phyloP scores from a whole-genome alignment of 1,139 yeast species.

The Blastobotrys indianensis region DNA sequence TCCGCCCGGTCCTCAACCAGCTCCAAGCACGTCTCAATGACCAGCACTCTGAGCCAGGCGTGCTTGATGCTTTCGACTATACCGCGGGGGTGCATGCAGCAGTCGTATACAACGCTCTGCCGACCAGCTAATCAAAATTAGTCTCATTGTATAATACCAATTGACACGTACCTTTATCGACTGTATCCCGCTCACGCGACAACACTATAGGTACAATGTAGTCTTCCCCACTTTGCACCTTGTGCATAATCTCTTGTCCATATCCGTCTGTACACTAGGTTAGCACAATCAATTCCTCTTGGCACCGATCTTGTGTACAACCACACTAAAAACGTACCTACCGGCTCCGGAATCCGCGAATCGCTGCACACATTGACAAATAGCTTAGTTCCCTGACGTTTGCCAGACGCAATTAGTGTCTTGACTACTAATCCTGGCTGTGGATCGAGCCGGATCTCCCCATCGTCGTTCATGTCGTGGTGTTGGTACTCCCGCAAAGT shows the following conservation, averaged over 20 bases:
- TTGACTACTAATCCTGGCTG: conserved; percentile 62
- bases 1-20: conserved; percentile 29
- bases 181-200: conserved; percentile 46
- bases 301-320: not conserved
- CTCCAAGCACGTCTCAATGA: conserved; percentile 41
- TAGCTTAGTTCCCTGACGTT: conserved; percentile 49
- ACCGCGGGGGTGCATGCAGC: conserved; percentile 41
- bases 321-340: not conserved
- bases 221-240: conserved; percentile 59
- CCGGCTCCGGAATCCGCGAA: conserved; percentile 54
- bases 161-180: conserved; percentile 47
- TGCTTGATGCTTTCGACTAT: conserved; percentile 46
- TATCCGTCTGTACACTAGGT: not conserved
- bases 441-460: conserved; percentile 38
- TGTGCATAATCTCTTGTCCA: conserved; percentile 50
- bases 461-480: conserved; percentile 1
- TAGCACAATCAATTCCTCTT: not conserved
- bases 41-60: conserved; percentile 56
- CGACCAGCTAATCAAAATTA: conserved; percentile 40
- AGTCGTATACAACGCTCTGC: conserved; percentile 62
- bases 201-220: conserved; percentile 85
- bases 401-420: conserved; percentile 42
- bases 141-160: not conserved
- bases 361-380: conserved; percentile 74
- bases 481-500: not conserved